A percentile compares a stretch with the other conserved stretches of the same genome.
Conservation (phyloP, 306 rosid species). For the Prunus mume region DNA sequence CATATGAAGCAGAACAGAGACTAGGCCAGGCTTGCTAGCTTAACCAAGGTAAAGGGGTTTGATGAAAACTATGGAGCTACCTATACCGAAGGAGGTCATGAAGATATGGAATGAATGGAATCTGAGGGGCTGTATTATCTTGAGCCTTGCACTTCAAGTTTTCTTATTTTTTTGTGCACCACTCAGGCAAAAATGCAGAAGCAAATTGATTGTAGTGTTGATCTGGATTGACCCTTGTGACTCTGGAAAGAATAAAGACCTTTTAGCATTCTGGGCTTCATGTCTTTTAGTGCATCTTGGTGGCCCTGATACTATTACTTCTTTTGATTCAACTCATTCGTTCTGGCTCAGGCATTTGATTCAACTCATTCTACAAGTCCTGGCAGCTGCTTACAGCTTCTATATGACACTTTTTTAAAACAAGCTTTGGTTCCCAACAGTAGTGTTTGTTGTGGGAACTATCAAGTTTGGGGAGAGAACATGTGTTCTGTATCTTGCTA, state of each 20-base stretch:
- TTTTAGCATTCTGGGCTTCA: slow-evolving; percentile 32
- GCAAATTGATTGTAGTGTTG: background rate
- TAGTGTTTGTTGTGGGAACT: slow-evolving; percentile 22
- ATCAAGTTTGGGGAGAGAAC: slow-evolving; percentile 31
- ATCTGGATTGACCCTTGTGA: slow-evolving; percentile 13
- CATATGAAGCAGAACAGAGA: too few relatives aligned
- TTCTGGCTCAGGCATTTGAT: slow-evolving; percentile 33
- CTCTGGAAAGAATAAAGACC: background rate
- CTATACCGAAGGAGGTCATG: background rate
- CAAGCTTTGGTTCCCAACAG: slow-evolving; percentile 7
- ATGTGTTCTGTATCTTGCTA: slow-evolving; percentile 26
- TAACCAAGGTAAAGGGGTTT: background rate
- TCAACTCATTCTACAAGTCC: slow-evolving; percentile 14
- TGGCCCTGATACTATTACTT: slow-evolving; percentile 34
- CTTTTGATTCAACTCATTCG: slow-evolving; percentile 32
- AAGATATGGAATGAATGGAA: slow-evolving; percentile 17
- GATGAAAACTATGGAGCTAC: background rate
- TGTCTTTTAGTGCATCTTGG: slow-evolving; percentile 37
- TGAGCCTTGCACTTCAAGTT: slow-evolving; percentile 20
- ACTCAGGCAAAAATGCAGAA: slow-evolving; percentile 13
- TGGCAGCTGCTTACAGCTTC: slow-evolving; percentile 12
- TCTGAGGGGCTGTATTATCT: background rate
- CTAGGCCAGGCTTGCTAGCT: too few relatives aligned
- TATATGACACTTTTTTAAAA: slow-evolving; percentile 10
- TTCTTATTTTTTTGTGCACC: background rate